Evolutionary conservation across 1,139 yeast species (phyloP).

Genomic region (Taphrina betulina): DNA sequence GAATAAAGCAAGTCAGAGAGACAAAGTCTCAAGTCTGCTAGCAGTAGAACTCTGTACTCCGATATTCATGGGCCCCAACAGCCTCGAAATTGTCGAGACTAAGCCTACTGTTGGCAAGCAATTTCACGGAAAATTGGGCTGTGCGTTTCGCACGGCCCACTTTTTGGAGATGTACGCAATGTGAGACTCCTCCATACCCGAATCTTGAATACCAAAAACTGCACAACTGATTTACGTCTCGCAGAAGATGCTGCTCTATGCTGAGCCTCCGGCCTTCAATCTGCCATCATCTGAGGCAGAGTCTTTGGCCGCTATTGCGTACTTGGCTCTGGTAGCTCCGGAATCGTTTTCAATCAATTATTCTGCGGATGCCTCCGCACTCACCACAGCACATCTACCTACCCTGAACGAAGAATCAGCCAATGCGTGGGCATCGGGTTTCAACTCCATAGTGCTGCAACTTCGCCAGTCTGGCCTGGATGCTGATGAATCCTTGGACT

Average conservation of each 20-base stretch:
- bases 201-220: no score
- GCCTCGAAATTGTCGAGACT: no score
- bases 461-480: constrained; percentile 11
- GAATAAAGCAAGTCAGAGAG: no score
- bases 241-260: constrained; percentile 17
- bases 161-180: no score
- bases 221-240: no score
- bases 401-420: constrained; percentile 17
- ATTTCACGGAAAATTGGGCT: no score
- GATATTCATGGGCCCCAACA: no score
- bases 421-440: constrained; percentile 19
- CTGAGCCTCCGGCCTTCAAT: constrained; percentile 27
- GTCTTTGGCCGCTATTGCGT: constrained; percentile 20
- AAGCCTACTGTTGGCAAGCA: no score
- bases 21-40: no score
- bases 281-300: constrained; percentile 21
- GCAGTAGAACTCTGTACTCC: no score
- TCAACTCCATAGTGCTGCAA: constrained; percentile 9
- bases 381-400: constrained; percentile 16
- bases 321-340: constrained; percentile 21
- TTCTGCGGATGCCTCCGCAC: constrained; percentile 11
- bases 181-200: no score
- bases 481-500: constrained; percentile 9
- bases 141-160: no score
- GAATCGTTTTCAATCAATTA: constrained; percentile 12